phyloP scores from a whole-genome alignment of 257 asterid species.

The Ilex asprella region DNA sequence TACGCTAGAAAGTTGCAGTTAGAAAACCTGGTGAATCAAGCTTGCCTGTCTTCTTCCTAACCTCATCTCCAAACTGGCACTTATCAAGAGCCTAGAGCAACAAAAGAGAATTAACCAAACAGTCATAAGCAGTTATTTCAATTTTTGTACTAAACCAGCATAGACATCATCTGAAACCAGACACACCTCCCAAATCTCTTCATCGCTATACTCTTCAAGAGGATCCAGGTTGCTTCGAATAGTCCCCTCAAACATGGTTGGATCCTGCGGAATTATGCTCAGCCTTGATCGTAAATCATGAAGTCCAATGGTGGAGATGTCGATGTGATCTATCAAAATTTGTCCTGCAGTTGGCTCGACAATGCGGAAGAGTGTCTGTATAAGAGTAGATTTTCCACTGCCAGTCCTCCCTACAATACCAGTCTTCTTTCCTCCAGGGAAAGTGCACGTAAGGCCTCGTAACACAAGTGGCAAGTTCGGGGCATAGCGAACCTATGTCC shows the following conservation, averaged over 20 bases:
- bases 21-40: constrained; percentile 13
- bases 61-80: constrained; percentile 16
- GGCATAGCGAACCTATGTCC: constrained; percentile 4
- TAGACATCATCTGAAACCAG: not conserved
- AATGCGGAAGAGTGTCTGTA: constrained; percentile 5
- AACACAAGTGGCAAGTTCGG: constrained; percentile 11
- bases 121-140: not conserved
- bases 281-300: constrained; percentile 10
- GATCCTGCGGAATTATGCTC: constrained; percentile 5
- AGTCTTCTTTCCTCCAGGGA: constrained; percentile 12
- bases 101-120: not conserved
- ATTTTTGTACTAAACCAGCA: not conserved
- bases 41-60: constrained; percentile 5
- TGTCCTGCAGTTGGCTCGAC: constrained; percentile 11
- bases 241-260: constrained; percentile 3
- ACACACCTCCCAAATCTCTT: constrained; percentile 12
- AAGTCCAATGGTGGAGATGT: constrained; percentile 2
- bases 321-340: constrained; percentile 8
- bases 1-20: not conserved
- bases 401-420: constrained; percentile 20
- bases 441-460: constrained; percentile 3
- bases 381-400: constrained; percentile 16
- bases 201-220: constrained; percentile 7
- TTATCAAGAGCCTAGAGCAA: constrained; percentile 9
- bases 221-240: constrained; percentile 1